A percentile compares a stretch with the other conserved stretches of the same genome.
Evolutionary conservation across 331 rosid genomes (phyloP).

Genomic region (Rhamnella rubrinervis): DNA sequence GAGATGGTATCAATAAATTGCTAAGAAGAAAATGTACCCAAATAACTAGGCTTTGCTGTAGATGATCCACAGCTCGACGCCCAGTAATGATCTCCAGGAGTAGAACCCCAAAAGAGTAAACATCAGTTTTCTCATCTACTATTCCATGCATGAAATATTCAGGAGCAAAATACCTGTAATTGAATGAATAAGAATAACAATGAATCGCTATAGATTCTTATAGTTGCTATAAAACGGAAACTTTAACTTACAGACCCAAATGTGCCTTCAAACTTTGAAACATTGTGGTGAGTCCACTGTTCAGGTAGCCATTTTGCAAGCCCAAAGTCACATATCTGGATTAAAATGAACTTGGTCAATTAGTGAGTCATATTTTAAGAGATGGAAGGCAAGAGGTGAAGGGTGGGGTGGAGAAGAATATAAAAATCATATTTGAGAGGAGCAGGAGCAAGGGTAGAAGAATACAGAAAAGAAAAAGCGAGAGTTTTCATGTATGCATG

Average conservation of each 20-base stretch:
- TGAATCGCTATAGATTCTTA: not conserved
- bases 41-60: conserved; percentile 55
- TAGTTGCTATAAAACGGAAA: not conserved
- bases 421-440: not conserved
- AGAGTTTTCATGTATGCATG: not conserved
- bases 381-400: not conserved
- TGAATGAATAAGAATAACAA: conserved; percentile 4
- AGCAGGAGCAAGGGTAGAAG: not conserved
- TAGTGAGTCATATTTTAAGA: conserved; percentile 8
- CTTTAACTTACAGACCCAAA: conserved; percentile 54
- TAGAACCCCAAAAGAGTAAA: conserved; percentile 73
- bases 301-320: conserved; percentile 87
- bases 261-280: conserved; percentile 80
- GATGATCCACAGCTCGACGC: conserved; percentile 62
- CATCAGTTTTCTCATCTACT: conserved; percentile 82
- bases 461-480: not conserved
- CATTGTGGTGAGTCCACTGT: conserved; percentile 57
- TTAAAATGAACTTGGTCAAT: conserved; percentile 7
- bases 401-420: not conserved
- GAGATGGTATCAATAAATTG: not conserved
- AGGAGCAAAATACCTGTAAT: conserved; percentile 82
- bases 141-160: conserved; percentile 80
- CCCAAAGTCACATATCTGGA: conserved; percentile 90
- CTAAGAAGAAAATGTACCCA: conserved; percentile 52
- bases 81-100: conserved; percentile 81